Base-by-base conservation (phyloP, 495 filamentous ascomycete species). In the Podospora tetraspora region DNA sequence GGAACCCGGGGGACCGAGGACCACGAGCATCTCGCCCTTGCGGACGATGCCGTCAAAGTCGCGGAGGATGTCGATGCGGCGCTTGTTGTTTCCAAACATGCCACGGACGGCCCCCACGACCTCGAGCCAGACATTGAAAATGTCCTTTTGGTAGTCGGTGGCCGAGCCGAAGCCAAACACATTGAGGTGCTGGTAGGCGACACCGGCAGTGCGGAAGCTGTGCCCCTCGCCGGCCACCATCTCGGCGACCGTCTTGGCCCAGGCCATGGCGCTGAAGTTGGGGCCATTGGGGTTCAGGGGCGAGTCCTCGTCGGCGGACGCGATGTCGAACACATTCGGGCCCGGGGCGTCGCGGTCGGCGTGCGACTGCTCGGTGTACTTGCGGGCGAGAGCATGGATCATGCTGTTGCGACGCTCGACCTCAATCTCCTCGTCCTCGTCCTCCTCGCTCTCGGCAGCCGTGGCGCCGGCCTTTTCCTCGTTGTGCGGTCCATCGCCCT, bases 71-170 rank as follows among this genome's bases (percentile, higher is more conserved):
- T 93, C 88, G 66, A 93, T 91, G 69, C 90, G 88, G 64, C 85
- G 86, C 70, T 86, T 77, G 5, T 82, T 80, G 8, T 66, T 64
- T 27, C 87, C 88, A 19, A 89, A 69, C 1, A 82, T 19, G 62
- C 80, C 82, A 52, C 83, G 82, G 4, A 83, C 65, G 58, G 81
- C 71, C 3, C 84, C 82, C 27, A 79, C 73, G 9, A 72, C 76
- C 61, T 87, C 85, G 34, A 91, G 75, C 84, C 86, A 89, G 57
- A 88, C 77, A 73, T 91, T 91, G 62, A 80, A 77, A 59, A 90
- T 84, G 72, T 87, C 84, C 80, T 93, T 94, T 75, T 95, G 92
- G 73, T 91, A 94, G 77, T 94, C 91, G 2, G 91, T 91, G 1
- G 89, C 80, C 59, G 84, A 86, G 24, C 91, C 92, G 74, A 88